Evolutionary conservation across 805 yeast genomes (phyloP).

Genomic region (Ogataea pini): DNA sequence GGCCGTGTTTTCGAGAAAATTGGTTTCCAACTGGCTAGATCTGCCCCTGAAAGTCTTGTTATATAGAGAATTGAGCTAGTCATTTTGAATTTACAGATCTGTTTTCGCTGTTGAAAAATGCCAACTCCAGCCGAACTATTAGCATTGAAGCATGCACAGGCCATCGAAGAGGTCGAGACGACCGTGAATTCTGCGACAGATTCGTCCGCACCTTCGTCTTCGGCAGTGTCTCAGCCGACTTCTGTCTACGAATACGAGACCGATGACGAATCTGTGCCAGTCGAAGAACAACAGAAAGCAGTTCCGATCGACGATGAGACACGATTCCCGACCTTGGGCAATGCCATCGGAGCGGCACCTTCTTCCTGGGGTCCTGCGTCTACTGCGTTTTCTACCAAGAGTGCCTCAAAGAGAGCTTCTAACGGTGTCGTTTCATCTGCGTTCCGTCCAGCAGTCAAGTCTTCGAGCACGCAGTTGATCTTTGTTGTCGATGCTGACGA

Average conservation of each 20-base stretch:
- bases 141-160: constrained; percentile 38
- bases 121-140: constrained; percentile 43
- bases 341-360: constrained; percentile 39
- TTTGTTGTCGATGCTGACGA: constrained; percentile 72
- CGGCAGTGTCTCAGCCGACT: constrained; percentile 21
- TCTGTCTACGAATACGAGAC: constrained; percentile 14
- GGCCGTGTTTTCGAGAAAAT: background rate
- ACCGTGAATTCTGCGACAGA: constrained; percentile 19
- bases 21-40: background rate
- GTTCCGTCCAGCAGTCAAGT: constrained; percentile 45
- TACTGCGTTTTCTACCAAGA: constrained; percentile 12
- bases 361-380: constrained; percentile 45
- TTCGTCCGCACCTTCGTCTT: constrained; percentile 18
- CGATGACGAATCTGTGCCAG: constrained; percentile 12
- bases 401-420: constrained; percentile 21
- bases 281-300: constrained; percentile 20
- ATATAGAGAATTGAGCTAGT: background rate
- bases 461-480: constrained; percentile 72
- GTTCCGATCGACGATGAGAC: constrained; percentile 48
- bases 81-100: background rate
- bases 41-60: background rate
- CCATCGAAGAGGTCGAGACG: constrained; percentile 18
- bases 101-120: constrained; percentile 23
- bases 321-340: constrained; percentile 70
- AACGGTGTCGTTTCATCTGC: constrained; percentile 9